Percentiles rank a stretch among this genome's conserved stretches.
These are phyloP conservation scores for Oldenlandia corymbosa DNA, from an alignment of 257 asterid species.

Conservation along the genomic window DNA sequence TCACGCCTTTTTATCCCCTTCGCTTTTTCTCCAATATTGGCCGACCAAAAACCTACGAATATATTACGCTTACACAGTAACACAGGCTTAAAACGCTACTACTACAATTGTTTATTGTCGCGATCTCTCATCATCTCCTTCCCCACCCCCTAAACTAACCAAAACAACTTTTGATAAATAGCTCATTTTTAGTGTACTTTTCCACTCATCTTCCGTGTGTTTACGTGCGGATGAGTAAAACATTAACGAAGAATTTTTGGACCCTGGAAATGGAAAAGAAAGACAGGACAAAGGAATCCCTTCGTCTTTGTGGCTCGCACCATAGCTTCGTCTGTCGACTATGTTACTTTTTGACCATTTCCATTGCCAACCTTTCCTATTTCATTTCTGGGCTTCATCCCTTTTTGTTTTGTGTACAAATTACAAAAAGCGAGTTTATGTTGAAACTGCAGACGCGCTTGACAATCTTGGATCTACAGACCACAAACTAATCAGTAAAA, in stretches of 20 bases:
- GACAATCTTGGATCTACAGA: background rate
- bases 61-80: background rate
- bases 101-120: too few species aligned
- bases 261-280: constrained; percentile 11
- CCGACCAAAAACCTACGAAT: constrained; percentile 26
- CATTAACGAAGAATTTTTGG: background rate
- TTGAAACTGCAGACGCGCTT: background rate
- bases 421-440: background rate
- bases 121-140: background rate
- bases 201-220: background rate
- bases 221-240: background rate
- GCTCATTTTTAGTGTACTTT: background rate
- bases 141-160: background rate
- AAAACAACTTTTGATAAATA: background rate
- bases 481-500: background rate
- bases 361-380: constrained; percentile 21
- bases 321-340: constrained; percentile 3
- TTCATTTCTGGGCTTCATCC: constrained; percentile 11
- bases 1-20: constrained; percentile 15
- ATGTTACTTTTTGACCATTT: constrained; percentile 28
- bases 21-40: constrained; percentile 16
- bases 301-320: constrained; percentile 18
- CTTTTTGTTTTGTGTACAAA: constrained; percentile 7
- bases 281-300: constrained; percentile 4
- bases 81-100: background rate